Conservation (phyloP, 306 rosid species). For the Alnus glutinosa region DNA sequence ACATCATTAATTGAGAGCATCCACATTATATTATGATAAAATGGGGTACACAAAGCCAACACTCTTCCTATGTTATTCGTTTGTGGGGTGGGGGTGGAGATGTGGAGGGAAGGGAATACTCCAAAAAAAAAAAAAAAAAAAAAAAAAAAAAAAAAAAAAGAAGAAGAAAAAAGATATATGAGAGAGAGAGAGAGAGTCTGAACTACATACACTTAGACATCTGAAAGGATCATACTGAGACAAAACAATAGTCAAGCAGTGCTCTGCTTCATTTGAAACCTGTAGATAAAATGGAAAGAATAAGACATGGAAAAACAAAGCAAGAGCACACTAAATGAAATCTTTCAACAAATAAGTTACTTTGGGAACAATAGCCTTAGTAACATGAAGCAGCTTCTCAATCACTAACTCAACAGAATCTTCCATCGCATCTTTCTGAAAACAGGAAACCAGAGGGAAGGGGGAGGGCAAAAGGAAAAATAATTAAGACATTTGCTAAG, state of each 20-base stretch:
- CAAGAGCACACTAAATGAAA: slow-evolving; percentile 19
- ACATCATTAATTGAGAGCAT: slow-evolving; percentile 22
- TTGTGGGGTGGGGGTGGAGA: neutral
- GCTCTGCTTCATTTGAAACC: slow-evolving; percentile 95
- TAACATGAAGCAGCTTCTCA: slow-evolving; percentile 91
- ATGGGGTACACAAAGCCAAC: slow-evolving; percentile 17
- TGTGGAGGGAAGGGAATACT: neutral
- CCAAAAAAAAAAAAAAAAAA: neutral
- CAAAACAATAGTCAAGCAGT: slow-evolving; percentile 77
- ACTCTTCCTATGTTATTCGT: neutral
- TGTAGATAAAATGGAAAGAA: slow-evolving; percentile 37
- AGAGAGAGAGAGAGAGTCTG: neutral
- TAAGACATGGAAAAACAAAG: slow-evolving; percentile 23
- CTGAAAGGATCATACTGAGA: slow-evolving; percentile 92
- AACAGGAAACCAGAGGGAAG: slow-evolving; percentile 17
- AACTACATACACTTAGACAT: slow-evolving; percentile 80
- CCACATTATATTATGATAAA: slow-evolving; percentile 1
- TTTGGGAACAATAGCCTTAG: slow-evolving; percentile 74
- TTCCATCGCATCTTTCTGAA: slow-evolving; percentile 89
- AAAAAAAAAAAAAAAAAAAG: neutral
- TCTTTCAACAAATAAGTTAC: slow-evolving; percentile 39
- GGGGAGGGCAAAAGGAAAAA: neutral
- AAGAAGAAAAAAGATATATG: neutral
- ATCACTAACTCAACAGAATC: slow-evolving; percentile 89
- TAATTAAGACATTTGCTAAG: neutral